Evolutionary conservation across 108 stramenopile genomes (phyloP), one percentile per base, ranked within the genome.

Genomic region (Aurantiochytrium sp.): DNA sequence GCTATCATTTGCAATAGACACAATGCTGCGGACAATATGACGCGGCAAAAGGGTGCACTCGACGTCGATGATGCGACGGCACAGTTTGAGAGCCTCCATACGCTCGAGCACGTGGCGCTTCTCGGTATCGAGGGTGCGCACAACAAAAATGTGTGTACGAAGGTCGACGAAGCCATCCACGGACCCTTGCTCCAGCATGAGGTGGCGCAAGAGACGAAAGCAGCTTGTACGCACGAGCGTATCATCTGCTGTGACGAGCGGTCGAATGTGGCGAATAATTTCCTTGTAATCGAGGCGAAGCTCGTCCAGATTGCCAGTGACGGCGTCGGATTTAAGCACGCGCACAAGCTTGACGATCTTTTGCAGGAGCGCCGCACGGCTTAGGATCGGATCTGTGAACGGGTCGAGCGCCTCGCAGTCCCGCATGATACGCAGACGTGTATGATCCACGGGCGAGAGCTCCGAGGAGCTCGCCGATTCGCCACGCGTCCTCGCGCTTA

Each of bases 321-420:
- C 76, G 10, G 44, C 76, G 51, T 83, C 51, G n/a, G 76, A 83
- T 45, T 83, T 83, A 2, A 83, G 51, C 45, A 83, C n/a, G n/a
- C n/a, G 49, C n/a, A 83, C 76, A 12, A 83, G 45, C 76, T 83
- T 83, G 19, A 53, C 76, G 49, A 83, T 83, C 76, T 83, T 83
- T 53, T 83, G 76, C 76, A 83, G 51, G 25, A 83, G 76, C 51
- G 76, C 51, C 10, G 76, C 51, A 18, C 51, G 45, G 25, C 49
- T 53, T 2, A 83, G 51, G n/a, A 53, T 23, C 4, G 45, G 49
- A 18, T 83, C 51, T 18, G 23, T 28, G 51, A 83, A 83, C 49
- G 76, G 76, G 51, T 83, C 76, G 8, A 83, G n/a, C 1, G 76
- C 76, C 16, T 83, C 76, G 76, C 76, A 83, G 42, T 69, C 64